Evolutionary conservation across 768 basidiomycete species (phyloP).

Genomic region (Myochromella boudieri): DNA sequence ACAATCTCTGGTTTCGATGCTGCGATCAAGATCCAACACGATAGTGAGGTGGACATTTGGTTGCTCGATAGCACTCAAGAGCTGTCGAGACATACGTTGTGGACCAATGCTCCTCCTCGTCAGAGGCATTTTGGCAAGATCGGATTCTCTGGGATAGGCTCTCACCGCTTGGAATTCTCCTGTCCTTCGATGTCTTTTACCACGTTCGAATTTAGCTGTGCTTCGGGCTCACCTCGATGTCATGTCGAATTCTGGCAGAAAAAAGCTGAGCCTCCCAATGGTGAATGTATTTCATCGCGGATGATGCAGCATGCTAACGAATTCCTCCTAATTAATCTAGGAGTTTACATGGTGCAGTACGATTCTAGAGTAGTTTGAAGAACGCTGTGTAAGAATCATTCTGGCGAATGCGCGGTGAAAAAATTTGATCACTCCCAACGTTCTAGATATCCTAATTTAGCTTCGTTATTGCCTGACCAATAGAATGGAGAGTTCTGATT

Average conservation of each 20-base stretch:
- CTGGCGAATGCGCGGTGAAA: too few species aligned
- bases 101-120: constrained; percentile 9
- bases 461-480: too few species aligned
- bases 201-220: constrained; percentile 12
- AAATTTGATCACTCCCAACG: too few species aligned
- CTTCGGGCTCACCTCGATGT: constrained; percentile 1
- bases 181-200: constrained; percentile 8
- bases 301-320: too few species aligned
- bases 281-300: too few species aligned
- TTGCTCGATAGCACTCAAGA: constrained; percentile 9
- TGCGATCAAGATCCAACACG: neutral
- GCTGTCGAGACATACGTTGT: constrained; percentile 1
- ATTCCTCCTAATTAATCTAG: too few species aligned
- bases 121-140: constrained; percentile 5
- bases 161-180: constrained; percentile 4
- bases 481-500: too few species aligned
- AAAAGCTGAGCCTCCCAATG: constrained; percentile 6
- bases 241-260: constrained; percentile 16
- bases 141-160: constrained; percentile 6
- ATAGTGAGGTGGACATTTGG: constrained; percentile 11
- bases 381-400: too few species aligned
- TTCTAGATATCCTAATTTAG: too few species aligned
- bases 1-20: constrained; percentile 6
- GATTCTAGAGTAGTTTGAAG: neutral
- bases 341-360: neutral